Evolutionary conservation across 352 stramenopile genomes (phyloP), one percentile per base, ranked within the genome.

Genomic region (Phytophthora boehmeriae): DNA sequence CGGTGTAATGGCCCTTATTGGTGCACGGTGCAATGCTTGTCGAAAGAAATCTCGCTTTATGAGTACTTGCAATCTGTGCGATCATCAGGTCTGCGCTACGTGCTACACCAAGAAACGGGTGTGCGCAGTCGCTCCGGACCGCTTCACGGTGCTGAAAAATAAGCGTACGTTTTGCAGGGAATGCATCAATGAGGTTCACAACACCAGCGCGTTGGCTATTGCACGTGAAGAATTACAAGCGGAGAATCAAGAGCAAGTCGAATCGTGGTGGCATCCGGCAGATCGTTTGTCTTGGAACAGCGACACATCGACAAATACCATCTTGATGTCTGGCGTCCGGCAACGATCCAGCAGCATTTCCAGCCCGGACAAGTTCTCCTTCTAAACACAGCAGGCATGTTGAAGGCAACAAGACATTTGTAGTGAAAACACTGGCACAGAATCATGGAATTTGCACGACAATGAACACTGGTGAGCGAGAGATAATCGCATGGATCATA

Each of bases 91-190:
- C 11, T 74, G 66, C 52, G 41, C 55, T 5, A 57, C 35, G 10
- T 75, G 66, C 62, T 68, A 35, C 28, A 44, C 55, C 14, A 67
- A 63, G 35, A 68, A 63, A 45, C 14, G 35, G 1, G 52, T 75
- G 39, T 71, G 62, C 47, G 66, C 59, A 17, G 19, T 74, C 13
- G 54, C 60, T 5, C 60, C 55, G 6, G 60, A 71, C 41, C 32
- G 32, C 13, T 54, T 63, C 55, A 61, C 66, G 10, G 42, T 60
- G 8, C 42, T 70, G 14, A 50, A 66, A 60, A 70, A 63, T 25
- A 70, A 63, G 38, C 54, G 66, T 13, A 60, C 59, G 19, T 70
- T 70, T 54, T 70, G 66, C 42, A 57, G 39, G 5, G 44, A 69
- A 27, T 74, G 66, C 54, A 66, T 70, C 22, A 42, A 20, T 10